A percentile compares a stretch with the other conserved stretches of the same genome.
These are phyloP conservation scores for Crithidia expoeki DNA, from an alignment of 208 protist genomes.

Conservation along the genomic window DNA sequence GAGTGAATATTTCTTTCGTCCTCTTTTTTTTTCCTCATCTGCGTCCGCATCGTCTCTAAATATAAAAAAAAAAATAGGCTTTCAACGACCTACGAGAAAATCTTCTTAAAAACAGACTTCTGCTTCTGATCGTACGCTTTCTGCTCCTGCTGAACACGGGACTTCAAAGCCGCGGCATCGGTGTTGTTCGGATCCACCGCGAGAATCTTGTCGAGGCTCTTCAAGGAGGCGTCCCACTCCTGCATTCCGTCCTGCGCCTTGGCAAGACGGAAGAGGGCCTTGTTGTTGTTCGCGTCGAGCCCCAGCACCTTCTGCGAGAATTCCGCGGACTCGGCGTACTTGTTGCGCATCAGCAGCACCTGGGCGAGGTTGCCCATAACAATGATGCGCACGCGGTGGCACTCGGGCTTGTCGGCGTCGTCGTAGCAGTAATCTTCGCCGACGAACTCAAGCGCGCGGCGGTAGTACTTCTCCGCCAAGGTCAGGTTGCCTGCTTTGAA, in stretches of 20 bases:
- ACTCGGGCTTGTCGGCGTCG: conserved; percentile 56
- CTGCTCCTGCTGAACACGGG: conserved; percentile 47
- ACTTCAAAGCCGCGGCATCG: conserved; percentile 59
- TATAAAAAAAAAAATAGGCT: not conserved
- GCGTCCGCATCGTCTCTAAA: not conserved
- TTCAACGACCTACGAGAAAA: conserved; percentile 56
- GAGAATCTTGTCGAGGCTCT: conserved; percentile 56
- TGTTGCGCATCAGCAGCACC: conserved; percentile 63
- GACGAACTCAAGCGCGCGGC: conserved; percentile 85
- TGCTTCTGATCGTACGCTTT: conserved; percentile 85
- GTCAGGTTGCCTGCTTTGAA: conserved; percentile 67
- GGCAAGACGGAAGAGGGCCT: conserved; percentile 79
- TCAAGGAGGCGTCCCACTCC: conserved; percentile 76
- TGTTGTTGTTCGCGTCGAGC: conserved; percentile 59
- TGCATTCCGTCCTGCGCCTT: conserved; percentile 66
- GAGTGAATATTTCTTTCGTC: not conserved
- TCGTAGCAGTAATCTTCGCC: conserved; percentile 74
- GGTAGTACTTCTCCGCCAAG: conserved; percentile 81
- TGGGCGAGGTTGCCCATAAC: conserved; percentile 80
- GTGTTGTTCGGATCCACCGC: conserved; percentile 59
- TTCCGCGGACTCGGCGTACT: conserved; percentile 49
- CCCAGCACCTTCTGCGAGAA: conserved; percentile 76
- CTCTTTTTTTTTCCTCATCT: conserved; percentile 2
- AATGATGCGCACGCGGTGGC: conserved; percentile 53
- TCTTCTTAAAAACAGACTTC: conserved; percentile 77